Evolutionary conservation across 2,329 filamentous ascomycete species (phyloP).

Genomic region (Dactylellina leptospora): DNA sequence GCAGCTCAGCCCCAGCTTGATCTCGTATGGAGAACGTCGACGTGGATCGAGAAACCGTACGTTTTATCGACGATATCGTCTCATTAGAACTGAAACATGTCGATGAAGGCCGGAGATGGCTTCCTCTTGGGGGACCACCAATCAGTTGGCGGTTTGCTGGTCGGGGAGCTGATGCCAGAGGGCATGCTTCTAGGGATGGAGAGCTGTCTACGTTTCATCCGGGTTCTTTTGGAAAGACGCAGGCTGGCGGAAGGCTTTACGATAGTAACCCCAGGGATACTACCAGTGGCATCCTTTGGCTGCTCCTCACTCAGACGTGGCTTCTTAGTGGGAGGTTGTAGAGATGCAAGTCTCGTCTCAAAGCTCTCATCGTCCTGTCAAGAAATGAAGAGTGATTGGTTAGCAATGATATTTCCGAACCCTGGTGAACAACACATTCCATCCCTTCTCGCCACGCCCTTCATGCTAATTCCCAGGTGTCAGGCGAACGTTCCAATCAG

Average conservation of each 20-base stretch:
- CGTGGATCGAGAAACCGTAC: background rate
- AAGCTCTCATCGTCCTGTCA: constrained; percentile 51
- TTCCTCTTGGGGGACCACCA: constrained; percentile 44
- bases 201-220: constrained; percentile 48
- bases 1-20: constrained; percentile 35
- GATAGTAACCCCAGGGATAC: constrained; percentile 34
- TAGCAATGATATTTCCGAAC: constrained; percentile 45
- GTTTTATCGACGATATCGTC: no score
- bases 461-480: constrained; percentile 2
- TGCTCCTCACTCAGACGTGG: constrained; percentile 36
- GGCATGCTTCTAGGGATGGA: constrained; percentile 51
- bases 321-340: constrained; percentile 50
- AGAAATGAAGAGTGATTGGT: constrained; percentile 28
- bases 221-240: constrained; percentile 50
- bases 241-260: constrained; percentile 49
- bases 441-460: constrained; percentile 9
- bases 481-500: constrained; percentile 36
- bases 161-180: constrained; percentile 6
- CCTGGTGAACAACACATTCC: constrained; percentile 50
- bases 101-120: constrained; percentile 50
- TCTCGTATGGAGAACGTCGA: constrained; percentile 2
- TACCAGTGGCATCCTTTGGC: constrained; percentile 10
- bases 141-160: constrained; percentile 13
- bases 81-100: constrained; percentile 50
- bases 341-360: constrained; percentile 53